Conservation (phyloP, 345 rosid genomes). For the Lagerstroemia speciosa region DNA sequence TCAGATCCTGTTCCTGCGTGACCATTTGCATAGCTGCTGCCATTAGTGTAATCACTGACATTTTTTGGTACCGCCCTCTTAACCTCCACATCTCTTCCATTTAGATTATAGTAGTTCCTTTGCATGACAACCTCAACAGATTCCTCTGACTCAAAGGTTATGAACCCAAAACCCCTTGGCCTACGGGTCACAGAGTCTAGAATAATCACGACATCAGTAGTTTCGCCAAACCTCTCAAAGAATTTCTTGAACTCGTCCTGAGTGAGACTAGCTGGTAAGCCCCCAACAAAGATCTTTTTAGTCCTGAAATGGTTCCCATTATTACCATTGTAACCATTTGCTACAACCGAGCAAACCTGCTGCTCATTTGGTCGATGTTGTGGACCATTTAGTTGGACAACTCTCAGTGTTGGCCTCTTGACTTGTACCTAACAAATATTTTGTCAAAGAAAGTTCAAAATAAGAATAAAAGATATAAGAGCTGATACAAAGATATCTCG, state of each 20-base stretch:
- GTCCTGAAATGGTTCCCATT: background rate
- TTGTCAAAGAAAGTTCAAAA: slow-evolving; percentile 1
- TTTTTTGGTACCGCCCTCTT: slow-evolving; percentile 16
- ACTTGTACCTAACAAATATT: slow-evolving; percentile 20
- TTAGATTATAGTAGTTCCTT: slow-evolving; percentile 3
- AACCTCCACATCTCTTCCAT: slow-evolving; percentile 15
- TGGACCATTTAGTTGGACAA: slow-evolving; percentile 28
- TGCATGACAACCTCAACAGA: slow-evolving; percentile 8
- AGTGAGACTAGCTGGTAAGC: slow-evolving; percentile 11
- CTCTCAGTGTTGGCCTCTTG: slow-evolving; percentile 21
- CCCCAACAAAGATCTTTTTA: slow-evolving; percentile 23
- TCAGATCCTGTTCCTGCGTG: no score
- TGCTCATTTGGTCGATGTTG: slow-evolving; percentile 11
- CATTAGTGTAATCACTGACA: background rate
- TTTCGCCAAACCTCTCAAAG: slow-evolving; percentile 13
- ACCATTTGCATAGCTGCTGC: background rate
- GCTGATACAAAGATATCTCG: background rate
- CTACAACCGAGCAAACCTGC: background rate
- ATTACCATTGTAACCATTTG: background rate
- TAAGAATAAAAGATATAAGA: background rate
- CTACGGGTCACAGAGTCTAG: slow-evolving; percentile 6
- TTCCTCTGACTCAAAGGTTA: slow-evolving; percentile 15
- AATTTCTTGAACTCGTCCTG: slow-evolving; percentile 12
- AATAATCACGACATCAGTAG: slow-evolving; percentile 12
- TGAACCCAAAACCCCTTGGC: slow-evolving; percentile 20